A percentile compares a stretch with the other conserved stretches of the same genome.
phyloP scores from a whole-genome alignment of 2,329 filamentous ascomycete genomes.

The Neofusicoccum sp. region DNA sequence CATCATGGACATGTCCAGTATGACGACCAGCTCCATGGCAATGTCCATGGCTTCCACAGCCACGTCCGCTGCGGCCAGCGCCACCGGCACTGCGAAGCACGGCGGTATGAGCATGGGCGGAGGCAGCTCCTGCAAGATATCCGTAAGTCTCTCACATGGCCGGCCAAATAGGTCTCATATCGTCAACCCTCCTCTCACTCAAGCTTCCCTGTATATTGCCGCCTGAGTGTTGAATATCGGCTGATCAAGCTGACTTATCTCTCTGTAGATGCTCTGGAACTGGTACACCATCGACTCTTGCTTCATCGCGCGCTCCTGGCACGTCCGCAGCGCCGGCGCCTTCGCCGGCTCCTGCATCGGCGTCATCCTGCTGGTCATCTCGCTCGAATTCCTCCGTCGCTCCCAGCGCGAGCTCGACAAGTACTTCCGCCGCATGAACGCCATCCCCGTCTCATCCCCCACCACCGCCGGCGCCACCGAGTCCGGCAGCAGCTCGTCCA shows the following conservation, averaged over 20 bases:
- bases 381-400: slow-evolving; percentile 70
- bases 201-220: neutral
- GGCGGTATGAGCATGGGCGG: slow-evolving; percentile 16
- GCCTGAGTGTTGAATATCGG: neutral
- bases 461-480: neutral
- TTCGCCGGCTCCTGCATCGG: slow-evolving; percentile 81
- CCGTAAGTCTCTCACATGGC: slow-evolving; percentile 26
- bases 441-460: neutral
- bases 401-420: slow-evolving; percentile 70
- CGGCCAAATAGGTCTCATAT: too few species aligned
- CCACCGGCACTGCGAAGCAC: neutral
- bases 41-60: slow-evolving; percentile 1
- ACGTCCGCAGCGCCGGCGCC: slow-evolving; percentile 66
- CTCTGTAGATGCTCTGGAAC: slow-evolving; percentile 72
- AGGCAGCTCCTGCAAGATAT: slow-evolving; percentile 38
- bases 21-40: slow-evolving; percentile 4
- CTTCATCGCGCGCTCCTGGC: slow-evolving; percentile 70
- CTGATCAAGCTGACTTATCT: neutral
- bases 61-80: neutral
- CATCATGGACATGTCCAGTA: slow-evolving; percentile 2
- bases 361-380: slow-evolving; percentile 69
- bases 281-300: slow-evolving; percentile 70
- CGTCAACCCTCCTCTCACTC: neutral
- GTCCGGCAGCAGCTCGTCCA: neutral
- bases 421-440: slow-evolving; percentile 52